Evolutionary conservation across 345 rosid genomes (phyloP).

Genomic region (Eucalyptus marginata): DNA sequence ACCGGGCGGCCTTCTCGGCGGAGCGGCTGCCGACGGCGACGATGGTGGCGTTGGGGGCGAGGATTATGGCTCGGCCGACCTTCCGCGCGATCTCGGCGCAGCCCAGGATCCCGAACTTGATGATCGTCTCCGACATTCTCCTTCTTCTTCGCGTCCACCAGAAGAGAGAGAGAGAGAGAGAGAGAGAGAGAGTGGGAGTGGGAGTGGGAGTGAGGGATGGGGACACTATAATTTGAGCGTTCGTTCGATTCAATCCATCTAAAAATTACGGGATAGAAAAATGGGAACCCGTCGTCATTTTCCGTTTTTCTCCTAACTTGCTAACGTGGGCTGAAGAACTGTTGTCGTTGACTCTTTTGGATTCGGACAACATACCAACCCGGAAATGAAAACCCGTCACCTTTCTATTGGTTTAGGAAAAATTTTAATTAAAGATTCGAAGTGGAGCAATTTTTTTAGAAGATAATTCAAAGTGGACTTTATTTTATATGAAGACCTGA

Average conservation of each 20-base stretch:
- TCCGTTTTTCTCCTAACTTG: background rate
- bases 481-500: too few species aligned
- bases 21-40: constrained; percentile 56
- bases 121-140: background rate
- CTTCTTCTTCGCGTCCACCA: background rate
- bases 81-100: constrained; percentile 69
- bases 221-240: background rate
- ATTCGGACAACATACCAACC: background rate
- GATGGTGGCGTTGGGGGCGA: constrained; percentile 58
- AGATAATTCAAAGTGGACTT: background rate
- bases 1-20: constrained; percentile 34
- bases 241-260: background rate
- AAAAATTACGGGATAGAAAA: background rate
- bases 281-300: background rate
- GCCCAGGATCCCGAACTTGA: constrained; percentile 61
- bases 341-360: background rate
- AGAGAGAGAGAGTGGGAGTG: background rate
- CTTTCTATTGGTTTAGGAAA: background rate
- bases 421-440: background rate
- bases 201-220: background rate
- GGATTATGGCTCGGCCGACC: constrained; percentile 45
- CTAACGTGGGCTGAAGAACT: background rate
- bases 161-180: background rate
- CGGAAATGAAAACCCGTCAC: background rate
- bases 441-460: background rate